Evolutionary conservation across 2,329 filamentous ascomycete species (phyloP).

Genomic region (Emmonsia crescens): DNA sequence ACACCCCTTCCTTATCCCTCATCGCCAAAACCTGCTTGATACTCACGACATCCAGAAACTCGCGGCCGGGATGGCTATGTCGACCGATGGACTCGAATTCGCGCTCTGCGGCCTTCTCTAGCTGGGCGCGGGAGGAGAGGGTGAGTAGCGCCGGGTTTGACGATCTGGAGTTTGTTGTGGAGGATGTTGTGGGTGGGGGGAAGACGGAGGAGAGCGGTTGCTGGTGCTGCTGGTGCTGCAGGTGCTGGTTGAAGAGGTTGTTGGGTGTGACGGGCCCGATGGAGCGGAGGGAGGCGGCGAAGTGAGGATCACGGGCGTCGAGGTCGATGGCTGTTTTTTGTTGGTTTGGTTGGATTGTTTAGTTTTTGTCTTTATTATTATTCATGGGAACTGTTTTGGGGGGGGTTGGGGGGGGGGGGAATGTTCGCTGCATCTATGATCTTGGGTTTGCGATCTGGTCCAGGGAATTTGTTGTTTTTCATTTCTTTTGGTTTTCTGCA

Average conservation of each 20-base stretch:
- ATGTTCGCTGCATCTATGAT: no score
- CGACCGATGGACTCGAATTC: conserved; percentile 43
- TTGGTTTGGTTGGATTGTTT: background rate
- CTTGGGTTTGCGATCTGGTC: background rate
- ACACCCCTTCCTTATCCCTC: conserved; percentile 34
- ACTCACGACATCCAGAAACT: conserved; percentile 41
- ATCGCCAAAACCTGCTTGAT: conserved; percentile 39
- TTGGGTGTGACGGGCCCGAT: conserved; percentile 49
- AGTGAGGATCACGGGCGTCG: conserved; percentile 52
- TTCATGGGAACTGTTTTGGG: background rate
- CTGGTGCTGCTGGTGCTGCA: conserved; percentile 27
- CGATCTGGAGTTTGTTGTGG: conserved; percentile 23
- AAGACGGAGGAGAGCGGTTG: conserved; percentile 17
- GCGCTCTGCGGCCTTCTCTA: conserved; percentile 43
- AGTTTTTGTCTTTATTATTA: background rate
- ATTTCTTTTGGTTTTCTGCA: background rate
- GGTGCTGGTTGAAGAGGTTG: conserved; percentile 45
- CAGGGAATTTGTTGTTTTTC: background rate
- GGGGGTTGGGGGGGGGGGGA: no score
- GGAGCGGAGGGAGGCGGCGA: conserved; percentile 67
- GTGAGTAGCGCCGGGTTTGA: conserved; percentile 46
- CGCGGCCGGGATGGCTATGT: conserved; percentile 29
- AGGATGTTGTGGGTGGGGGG: conserved; percentile 22
- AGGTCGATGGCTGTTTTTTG: conserved; percentile 42
- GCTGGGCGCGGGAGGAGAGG: conserved; percentile 40